A percentile compares a stretch with the other conserved stretches of the same genome.
phyloP scores from a whole-genome alignment of 1,284 basidiomycete genomes.

The Cryptococcus maquisensis region DNA sequence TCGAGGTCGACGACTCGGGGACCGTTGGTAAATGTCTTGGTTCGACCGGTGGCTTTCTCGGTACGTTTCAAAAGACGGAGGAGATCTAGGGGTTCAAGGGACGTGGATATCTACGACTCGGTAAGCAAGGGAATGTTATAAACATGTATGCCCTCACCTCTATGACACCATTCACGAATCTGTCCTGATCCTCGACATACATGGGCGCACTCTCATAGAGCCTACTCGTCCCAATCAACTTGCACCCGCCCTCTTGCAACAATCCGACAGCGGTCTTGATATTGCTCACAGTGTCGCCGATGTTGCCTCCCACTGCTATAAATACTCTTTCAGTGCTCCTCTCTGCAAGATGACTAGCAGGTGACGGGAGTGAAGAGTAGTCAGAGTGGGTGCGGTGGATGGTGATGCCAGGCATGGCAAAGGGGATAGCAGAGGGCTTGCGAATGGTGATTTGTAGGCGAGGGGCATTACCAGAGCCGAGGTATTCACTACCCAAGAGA shows the following conservation, averaged over 20 bases:
- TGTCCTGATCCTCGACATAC: constrained; percentile 88
- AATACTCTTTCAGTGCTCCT: constrained; percentile 50
- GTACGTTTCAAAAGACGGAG: constrained; percentile 68
- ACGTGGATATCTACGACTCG: constrained; percentile 64
- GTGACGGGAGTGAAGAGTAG: constrained; percentile 22
- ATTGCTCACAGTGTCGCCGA: constrained; percentile 82
- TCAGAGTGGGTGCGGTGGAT: constrained; percentile 55
- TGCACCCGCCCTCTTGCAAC: constrained; percentile 36
- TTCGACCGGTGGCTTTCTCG: constrained; percentile 73
- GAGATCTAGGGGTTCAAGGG: constrained; percentile 61
- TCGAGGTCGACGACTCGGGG: constrained; percentile 91
- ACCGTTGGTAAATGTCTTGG: constrained; percentile 75
- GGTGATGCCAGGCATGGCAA: constrained; percentile 63
- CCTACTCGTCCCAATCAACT: constrained; percentile 75
- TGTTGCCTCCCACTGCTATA: constrained; percentile 83
- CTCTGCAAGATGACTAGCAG: not conserved
- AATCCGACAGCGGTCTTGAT: constrained; percentile 65
- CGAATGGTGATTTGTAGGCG: constrained; percentile 59
- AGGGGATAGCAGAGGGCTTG: constrained; percentile 72
- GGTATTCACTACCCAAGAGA: constrained; percentile 13
- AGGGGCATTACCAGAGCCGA: not conserved
- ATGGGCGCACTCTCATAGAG: constrained; percentile 92
- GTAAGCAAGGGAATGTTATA: not conserved
- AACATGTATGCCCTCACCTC: constrained; percentile 56
- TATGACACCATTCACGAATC: constrained; percentile 87